phyloP scores from a whole-genome alignment of 164 flowering plant species.

The Sextonia rubra region DNA sequence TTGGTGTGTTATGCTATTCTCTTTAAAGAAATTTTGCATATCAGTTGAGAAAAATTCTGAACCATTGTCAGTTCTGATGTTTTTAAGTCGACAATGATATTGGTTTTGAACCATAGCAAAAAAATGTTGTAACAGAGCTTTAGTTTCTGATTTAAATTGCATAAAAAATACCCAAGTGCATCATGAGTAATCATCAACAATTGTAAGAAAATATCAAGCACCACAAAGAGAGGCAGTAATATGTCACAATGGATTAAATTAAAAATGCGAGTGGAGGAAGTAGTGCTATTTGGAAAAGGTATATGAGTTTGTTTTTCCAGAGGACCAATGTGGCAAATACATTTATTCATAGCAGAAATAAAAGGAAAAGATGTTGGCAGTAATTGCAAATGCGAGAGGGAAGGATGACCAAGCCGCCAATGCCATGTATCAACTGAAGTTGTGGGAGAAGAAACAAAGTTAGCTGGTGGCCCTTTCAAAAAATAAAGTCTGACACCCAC shows the following conservation, averaged over 20 bases:
- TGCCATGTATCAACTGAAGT: not conserved
- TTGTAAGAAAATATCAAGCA: conserved; percentile 4
- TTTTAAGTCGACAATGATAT: not conserved
- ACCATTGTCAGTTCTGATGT: conserved; percentile 1
- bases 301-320: not conserved
- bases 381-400: not conserved
- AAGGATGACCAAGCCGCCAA: not conserved
- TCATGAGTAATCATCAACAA: not conserved
- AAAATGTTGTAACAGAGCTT: not conserved
- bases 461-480: not conserved
- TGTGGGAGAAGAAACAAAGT: not conserved
- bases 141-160: not conserved
- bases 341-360: not conserved
- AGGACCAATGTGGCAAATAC: not conserved
- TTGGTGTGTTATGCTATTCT: not conserved
- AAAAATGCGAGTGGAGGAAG: not conserved
- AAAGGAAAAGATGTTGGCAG: not conserved
- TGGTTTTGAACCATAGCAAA: not conserved
- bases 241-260: conserved; percentile 7
- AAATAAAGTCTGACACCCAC: not conserved
- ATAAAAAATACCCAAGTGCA: not conserved
- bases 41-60: conserved; percentile 8
- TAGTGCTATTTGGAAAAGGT: not conserved
- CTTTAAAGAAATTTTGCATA: not conserved
- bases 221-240: not conserved